These are phyloP conservation scores for Cercospora berteroae DNA, from an alignment of 2,329 filamentous ascomycete genomes.

Conservation along the genomic window DNA sequence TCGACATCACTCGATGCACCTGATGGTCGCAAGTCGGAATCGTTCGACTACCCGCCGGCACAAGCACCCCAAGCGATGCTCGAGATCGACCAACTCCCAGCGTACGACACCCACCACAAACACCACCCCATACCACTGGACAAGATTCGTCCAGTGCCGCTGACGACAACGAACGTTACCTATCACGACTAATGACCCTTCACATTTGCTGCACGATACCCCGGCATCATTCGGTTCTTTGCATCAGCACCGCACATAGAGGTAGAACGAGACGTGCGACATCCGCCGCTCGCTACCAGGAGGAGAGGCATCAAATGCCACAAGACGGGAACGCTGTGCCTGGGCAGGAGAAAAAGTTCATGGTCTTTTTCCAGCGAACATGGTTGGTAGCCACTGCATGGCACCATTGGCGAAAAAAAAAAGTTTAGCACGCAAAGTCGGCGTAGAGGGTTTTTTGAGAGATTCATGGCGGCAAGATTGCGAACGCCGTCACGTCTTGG, in stretches of 20 bases:
- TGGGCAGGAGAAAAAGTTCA: constrained; percentile 23
- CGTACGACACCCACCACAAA: constrained; percentile 28
- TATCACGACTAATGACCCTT: constrained; percentile 33
- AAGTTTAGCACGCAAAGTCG: constrained; percentile 16
- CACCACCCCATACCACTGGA: constrained; percentile 2
- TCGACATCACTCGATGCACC: constrained; percentile 22
- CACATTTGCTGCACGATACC: constrained; percentile 32
- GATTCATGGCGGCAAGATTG: constrained; percentile 1
- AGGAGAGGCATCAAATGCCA: constrained; percentile 26
- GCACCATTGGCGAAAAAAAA: constrained; percentile 20
- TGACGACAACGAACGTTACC: constrained; percentile 8
- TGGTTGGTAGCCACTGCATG: constrained; percentile 12
- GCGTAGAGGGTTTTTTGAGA: constrained; percentile 8
- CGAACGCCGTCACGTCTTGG: not conserved
- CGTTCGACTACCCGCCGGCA: constrained; percentile 30
- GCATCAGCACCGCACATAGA: constrained; percentile 34
- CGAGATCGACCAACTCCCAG: constrained; percentile 33
- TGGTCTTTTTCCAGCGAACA: constrained; percentile 18
- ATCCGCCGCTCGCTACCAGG: constrained; percentile 16
- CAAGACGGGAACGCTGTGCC: constrained; percentile 19
- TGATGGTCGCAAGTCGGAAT: constrained; percentile 35
- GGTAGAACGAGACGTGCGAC: constrained; percentile 27
- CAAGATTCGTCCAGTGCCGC: constrained; percentile 2
- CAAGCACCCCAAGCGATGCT: constrained; percentile 8
- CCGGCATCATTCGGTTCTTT: constrained; percentile 32